These are phyloP conservation scores for Coniochaeta hoffmannii DNA, from an alignment of 2,329 filamentous ascomycete genomes.

Conservation along the genomic window DNA sequence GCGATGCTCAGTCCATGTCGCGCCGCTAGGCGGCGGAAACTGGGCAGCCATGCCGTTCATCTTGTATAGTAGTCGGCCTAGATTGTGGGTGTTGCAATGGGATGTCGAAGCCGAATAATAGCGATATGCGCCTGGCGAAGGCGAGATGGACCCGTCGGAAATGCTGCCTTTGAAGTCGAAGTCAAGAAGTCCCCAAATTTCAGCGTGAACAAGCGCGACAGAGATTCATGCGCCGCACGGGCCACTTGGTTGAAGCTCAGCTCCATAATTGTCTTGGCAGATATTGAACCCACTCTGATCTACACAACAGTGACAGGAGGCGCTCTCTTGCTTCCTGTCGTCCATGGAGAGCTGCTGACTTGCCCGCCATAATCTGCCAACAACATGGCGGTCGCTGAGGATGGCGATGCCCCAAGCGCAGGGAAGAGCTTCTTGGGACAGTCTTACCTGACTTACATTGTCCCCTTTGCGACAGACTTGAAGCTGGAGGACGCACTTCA, in stretches of 20 bases:
- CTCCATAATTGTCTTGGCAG: background rate
- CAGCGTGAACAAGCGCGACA: background rate
- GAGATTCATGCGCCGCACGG: background rate
- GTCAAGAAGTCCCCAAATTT: background rate
- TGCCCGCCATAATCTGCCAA: background rate
- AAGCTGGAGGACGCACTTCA: constrained; percentile 45
- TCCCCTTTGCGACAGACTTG: constrained; percentile 50
- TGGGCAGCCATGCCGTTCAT: constrained; percentile 54
- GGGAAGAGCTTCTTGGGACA: constrained; percentile 45
- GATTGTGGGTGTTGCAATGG: no score
- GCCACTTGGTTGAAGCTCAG: background rate
- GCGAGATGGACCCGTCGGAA: background rate
- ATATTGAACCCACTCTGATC: background rate
- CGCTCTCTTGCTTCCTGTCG: background rate
- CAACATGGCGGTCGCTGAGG: constrained; percentile 19
- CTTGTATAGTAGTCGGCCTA: constrained; percentile 7
- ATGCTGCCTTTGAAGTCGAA: background rate
- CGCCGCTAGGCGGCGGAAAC: constrained; percentile 17
- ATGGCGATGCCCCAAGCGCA: constrained; percentile 21
- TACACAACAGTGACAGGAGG: background rate
- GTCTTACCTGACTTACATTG: constrained; percentile 52
- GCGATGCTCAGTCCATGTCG: constrained; percentile 73
- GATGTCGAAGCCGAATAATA: background rate
- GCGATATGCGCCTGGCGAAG: background rate
- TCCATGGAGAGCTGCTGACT: background rate